Percentiles rank a stretch among this genome's conserved stretches.
phyloP scores from a whole-genome alignment of 139 green algal species.

The Picocystis salinarum region DNA sequence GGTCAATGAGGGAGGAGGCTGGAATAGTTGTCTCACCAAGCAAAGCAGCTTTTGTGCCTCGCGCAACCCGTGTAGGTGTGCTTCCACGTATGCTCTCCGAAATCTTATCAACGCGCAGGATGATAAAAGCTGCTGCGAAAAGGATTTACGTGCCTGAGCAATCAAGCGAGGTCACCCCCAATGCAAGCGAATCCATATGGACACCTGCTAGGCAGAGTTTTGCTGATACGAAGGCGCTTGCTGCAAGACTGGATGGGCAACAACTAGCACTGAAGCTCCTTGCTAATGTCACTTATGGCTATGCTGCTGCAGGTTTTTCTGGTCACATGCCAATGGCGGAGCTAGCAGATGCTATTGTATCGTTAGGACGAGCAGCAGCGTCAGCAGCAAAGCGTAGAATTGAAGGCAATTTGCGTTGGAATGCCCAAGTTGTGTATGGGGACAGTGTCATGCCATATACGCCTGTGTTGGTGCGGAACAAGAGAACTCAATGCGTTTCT shows the following conservation, averaged over 20 bases:
- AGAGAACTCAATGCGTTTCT: too few relatives aligned
- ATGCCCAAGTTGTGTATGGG: conserved; percentile 30
- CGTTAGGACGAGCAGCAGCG: conserved; percentile 7
- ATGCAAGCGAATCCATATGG: background rate
- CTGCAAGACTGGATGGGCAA: conserved; percentile 79
- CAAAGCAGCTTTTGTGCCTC: conserved; percentile 30
- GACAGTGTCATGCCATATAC: conserved; percentile 4
- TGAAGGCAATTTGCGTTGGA: conserved; percentile 38
- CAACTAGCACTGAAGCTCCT: conserved; percentile 96
- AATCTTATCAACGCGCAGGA: conserved; percentile 83
- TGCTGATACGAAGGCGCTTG: conserved; percentile 17
- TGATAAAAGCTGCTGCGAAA: conserved; percentile 86
- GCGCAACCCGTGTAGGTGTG: conserved; percentile 43
- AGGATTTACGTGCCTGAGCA: background rate
- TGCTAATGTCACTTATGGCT: conserved; percentile 87
- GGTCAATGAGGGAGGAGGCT: conserved; percentile 6
- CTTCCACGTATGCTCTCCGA: conserved; percentile 81
- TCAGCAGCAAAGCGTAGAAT: conserved; percentile 20
- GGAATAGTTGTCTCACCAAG: conserved; percentile 1
- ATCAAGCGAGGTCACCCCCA: background rate
- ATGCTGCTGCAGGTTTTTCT: conserved; percentile 49
- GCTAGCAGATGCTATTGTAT: conserved; percentile 88
- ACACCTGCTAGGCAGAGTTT: background rate
- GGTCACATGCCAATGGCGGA: conserved; percentile 91
- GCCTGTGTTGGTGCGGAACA: too few relatives aligned